Evolutionary conservation across 2,329 filamentous ascomycete species (phyloP).

Genomic region (Ceratocystis ficicola): DNA sequence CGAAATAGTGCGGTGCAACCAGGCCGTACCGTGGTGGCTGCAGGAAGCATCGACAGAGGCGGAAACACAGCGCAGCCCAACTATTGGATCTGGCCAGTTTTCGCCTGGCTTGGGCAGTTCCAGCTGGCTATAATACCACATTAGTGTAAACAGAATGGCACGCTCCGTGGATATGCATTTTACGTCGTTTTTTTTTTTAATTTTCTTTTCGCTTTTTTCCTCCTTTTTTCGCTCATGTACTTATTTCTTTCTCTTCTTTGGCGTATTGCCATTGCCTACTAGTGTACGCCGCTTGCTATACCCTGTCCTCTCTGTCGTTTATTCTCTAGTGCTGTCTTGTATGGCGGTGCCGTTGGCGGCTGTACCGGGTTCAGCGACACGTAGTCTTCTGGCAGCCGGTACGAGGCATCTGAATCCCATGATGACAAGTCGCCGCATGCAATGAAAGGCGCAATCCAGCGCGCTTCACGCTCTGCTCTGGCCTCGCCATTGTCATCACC

Average conservation of each 20-base stretch:
- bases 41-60: too few relatives aligned
- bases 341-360: constrained; percentile 89
- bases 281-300: constrained; percentile 49
- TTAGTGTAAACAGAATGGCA: not conserved
- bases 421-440: constrained; percentile 93
- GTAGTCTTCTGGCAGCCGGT: constrained; percentile 74
- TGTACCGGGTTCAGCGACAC: constrained; percentile 85
- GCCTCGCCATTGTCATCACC: not conserved
- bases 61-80: not conserved
- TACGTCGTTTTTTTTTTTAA: not conserved
- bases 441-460: constrained; percentile 91
- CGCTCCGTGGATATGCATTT: not conserved
- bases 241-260: constrained; percentile 22
- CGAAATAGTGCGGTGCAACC: too few relatives aligned
- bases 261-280: constrained; percentile 18
- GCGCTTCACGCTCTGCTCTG: constrained; percentile 28
- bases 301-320: constrained; percentile 63
- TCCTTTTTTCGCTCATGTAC: not conserved
- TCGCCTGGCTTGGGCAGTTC: not conserved
- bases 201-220: not conserved
- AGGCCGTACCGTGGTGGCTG: too few relatives aligned
- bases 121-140: not conserved
- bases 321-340: constrained; percentile 73
- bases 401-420: constrained; percentile 92
- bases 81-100: not conserved